Base-by-base conservation (phyloP, 23 red algal species). In the Porphyridium purpureum region DNA sequence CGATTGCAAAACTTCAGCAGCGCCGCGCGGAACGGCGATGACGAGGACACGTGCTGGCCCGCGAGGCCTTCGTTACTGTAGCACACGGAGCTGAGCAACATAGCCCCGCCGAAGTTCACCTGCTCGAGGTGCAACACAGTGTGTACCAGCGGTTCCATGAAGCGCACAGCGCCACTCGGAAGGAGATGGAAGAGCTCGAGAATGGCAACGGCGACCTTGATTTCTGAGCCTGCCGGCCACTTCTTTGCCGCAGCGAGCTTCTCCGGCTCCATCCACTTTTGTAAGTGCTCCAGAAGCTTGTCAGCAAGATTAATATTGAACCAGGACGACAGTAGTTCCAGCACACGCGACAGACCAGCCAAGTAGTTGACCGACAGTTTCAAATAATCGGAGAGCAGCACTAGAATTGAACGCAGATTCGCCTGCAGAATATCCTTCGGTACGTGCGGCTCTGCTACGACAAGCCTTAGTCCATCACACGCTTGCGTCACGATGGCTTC, bases 251-350 rank as follows among this genome's bases (percentile, higher is more conserved):
- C 32, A 8, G 33, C 31, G 4, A 88, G 59, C 64, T 79, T 70
- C 34, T 76, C 67, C 7, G 72, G 64, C 22, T 93, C 72, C 5
- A 59, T 81, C 75, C 75, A 85, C 21, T 79, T 82, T 24, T 76
- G 60, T 28, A 98, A 55, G 54, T 98, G 90, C 63, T 98, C 80
- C 27, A 98, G 52, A 20, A 98, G 74, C 54, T 81, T 84, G 26
- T 98, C 90, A 11, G 74, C 81, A 8, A 98, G 57, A 27, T 71
- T 68, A 0, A 85, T 52, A 44, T 98, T 98, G 49, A 98, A 98
- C 90, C 90, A 98, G 31, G 71, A 44, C 17, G 72, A 84, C 19
- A 98, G 76, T 3, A 86, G 57, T 28, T 86, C 78, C 21, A 98
- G 54, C 24, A 98, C 80, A 57, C 79, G 46, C 35, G 74, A 62